Conservation (phyloP, 208 protist genomes). For the Acanthamoeba divionensis region DNA sequence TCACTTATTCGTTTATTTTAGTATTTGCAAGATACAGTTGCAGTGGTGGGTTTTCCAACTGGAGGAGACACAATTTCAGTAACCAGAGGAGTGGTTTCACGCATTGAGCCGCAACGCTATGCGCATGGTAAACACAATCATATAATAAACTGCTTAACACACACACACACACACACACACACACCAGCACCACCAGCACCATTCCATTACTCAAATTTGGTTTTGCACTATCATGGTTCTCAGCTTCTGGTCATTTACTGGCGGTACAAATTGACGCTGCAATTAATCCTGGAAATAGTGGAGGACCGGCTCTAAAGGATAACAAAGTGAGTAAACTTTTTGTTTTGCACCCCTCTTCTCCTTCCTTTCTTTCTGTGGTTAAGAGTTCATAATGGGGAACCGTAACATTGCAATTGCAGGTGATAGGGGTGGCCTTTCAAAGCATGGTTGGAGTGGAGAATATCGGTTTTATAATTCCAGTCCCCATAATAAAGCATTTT, state of each 20-base stretch:
- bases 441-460: constrained; percentile 66
- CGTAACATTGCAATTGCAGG: not conserved
- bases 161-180: not conserved
- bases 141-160: no score
- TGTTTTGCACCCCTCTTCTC: constrained; percentile 21
- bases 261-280: constrained; percentile 74
- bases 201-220: not conserved
- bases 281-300: constrained; percentile 76
- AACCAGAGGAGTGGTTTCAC: constrained; percentile 69
- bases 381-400: not conserved
- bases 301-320: constrained; percentile 59
- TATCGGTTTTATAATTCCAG: constrained; percentile 75
- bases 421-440: constrained; percentile 72
- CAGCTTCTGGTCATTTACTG: constrained; percentile 44
- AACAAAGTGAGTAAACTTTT: not conserved
- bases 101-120: constrained; percentile 65
- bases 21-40: constrained; percentile 69
- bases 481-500: constrained; percentile 70
- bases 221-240: no score
- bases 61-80: constrained; percentile 77
- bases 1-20: no score
- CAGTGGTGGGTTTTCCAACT: constrained; percentile 74
- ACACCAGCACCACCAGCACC: not conserved
- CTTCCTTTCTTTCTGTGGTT: not conserved
- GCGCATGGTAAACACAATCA: not conserved